Base-by-base conservation (phyloP, 148 eudicot species). In the Mesembryanthemum crystallinum region DNA sequence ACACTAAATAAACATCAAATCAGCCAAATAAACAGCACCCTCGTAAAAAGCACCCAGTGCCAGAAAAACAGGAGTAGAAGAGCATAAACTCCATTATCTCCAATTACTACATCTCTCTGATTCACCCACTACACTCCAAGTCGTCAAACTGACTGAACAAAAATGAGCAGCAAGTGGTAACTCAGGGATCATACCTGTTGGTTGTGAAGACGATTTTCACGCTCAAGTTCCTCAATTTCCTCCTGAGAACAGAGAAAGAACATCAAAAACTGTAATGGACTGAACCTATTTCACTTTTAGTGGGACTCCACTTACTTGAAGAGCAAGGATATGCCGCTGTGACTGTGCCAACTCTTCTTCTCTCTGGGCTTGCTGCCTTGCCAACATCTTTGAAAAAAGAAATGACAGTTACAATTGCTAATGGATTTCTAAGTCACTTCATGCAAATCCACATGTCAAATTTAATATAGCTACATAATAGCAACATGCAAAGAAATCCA, bases 331-430 rank as follows among this genome's bases (percentile, higher is more conserved):
- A 74, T 95, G 99, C 59, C 99, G 92, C 79, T 95, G 99, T 23
- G 99, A 89, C 74, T 92, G 99, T 71, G 97, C 84, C 72, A 95
- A 89, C 87, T 95, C 97, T 83, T 95, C 99, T 86, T 95, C 99
- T 82, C 99, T 91, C 81, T 95, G 99, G 74, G 99, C 99, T 84
- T 95, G 99, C 86, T 95, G 99, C 82, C 99, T 91, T 51, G 99
- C 99, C 88, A 95, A 87, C 57, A 95, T 77, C 99, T 95, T 81
- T 67, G 76, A 45, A 69, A 35, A 52, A 32, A 71, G 11, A 55
- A 64, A 75, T 60, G 29, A 62, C 65, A 64, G 29, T 66, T 64
- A 47, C 28, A 33, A 29, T 43, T 21, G 23, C 1, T 15, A 69
- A 25, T 20, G 13, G 25, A 28, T 37, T 37, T n/a, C 37, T 30